These are phyloP conservation scores for Saccharum hybrid DNA, from an alignment of 202 grass and related monocot genomes.

Conservation along the genomic window DNA sequence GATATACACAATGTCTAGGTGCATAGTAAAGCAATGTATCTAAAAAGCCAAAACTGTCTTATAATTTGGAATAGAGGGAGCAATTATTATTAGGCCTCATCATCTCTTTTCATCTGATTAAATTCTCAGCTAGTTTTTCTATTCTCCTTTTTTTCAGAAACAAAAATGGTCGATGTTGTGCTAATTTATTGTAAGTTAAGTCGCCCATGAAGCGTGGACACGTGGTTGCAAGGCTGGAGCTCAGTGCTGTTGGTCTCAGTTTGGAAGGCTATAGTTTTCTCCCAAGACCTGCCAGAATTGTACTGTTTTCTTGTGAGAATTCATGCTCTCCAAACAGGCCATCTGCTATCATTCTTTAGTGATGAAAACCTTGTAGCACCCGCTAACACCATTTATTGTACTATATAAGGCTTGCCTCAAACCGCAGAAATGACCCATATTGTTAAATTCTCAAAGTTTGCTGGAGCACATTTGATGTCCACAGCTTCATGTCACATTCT, in stretches of 20 bases:
- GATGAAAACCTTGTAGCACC: background rate
- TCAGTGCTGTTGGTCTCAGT: background rate
- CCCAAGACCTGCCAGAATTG: background rate
- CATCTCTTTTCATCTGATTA: constrained; percentile 2
- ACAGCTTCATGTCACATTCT: background rate
- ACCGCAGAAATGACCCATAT: constrained; percentile 4
- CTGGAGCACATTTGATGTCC: background rate
- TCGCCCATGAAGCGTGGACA: constrained; percentile 20
- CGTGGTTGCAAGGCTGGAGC: background rate
- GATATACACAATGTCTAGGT: background rate
- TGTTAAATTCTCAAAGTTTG: constrained; percentile 9
- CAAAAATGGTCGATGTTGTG: constrained; percentile 54
- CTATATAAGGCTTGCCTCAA: constrained; percentile 1
- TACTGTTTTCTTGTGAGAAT: constrained; percentile 16
- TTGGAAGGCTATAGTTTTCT: background rate
- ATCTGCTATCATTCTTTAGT: constrained; percentile 43
- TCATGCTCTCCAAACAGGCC: background rate
- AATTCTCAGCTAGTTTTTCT: constrained; percentile 30
- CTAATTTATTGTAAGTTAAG: constrained; percentile 50
- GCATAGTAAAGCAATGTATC: background rate
- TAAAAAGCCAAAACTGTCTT: background rate
- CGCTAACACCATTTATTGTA: constrained; percentile 45
- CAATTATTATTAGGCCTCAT: background rate
- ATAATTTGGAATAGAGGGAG: background rate
- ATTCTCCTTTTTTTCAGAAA: constrained; percentile 46